phyloP scores from a whole-genome alignment of 108 stramenopile genomes.

The Nitzschia putrida region DNA sequence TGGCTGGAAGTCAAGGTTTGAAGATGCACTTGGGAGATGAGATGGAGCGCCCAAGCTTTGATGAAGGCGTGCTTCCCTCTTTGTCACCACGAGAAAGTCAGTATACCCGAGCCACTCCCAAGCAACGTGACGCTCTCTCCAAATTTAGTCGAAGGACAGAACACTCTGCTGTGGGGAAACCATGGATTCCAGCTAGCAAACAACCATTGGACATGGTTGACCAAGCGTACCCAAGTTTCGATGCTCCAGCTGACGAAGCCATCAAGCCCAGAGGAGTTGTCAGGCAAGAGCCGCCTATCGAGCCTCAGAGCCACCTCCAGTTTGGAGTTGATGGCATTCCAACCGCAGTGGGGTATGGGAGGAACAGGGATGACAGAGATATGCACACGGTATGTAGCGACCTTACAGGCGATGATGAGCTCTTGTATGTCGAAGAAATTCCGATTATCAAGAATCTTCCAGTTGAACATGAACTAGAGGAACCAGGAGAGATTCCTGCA shows the following conservation, averaged over 20 bases:
- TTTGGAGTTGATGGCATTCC: constrained; percentile 5
- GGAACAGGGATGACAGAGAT: not conserved
- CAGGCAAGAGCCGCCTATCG: too few relatives aligned
- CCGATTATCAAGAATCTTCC: not conserved
- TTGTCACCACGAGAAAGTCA: not conserved
- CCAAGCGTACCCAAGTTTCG: constrained; percentile 10
- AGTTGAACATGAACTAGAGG: too few relatives aligned
- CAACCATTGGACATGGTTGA: constrained; percentile 8
- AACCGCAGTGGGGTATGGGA: constrained; percentile 2
- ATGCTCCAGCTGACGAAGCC: constrained; percentile 9
- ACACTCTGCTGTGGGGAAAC: not conserved
- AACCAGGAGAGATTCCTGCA: too few relatives aligned
- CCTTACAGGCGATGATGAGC: not conserved
- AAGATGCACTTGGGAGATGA: not conserved
- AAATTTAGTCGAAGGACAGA: not conserved
- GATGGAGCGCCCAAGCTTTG: constrained; percentile 18
- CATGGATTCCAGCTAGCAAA: constrained; percentile 14
- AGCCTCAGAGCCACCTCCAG: too few relatives aligned
- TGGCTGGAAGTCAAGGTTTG: too few relatives aligned
- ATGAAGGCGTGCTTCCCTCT: not conserved
- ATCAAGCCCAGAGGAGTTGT: not conserved
- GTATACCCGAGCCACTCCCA: not conserved
- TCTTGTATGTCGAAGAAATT: not conserved
- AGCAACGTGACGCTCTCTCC: constrained; percentile 3
- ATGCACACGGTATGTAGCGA: constrained; percentile 4